Evolutionary conservation across 2,329 filamentous ascomycete species (phyloP).

Genomic region (Colletotrichum ledebouriae): DNA sequence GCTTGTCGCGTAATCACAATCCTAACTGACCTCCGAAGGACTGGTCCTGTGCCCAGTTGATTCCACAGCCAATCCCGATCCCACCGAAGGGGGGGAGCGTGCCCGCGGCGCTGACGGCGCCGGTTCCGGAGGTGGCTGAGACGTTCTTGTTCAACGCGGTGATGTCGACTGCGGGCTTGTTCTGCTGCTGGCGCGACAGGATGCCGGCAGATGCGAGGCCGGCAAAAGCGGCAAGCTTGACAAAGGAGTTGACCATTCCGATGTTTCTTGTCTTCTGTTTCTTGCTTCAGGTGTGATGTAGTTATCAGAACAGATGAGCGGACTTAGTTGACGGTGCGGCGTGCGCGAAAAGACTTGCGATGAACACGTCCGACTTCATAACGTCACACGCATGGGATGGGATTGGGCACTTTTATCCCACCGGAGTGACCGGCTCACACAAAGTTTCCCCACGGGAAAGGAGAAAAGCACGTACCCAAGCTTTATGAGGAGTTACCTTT

Average conservation of each 20-base stretch:
- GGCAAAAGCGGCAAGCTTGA: conserved; percentile 1
- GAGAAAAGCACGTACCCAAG: background rate
- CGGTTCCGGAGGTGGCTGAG: conserved; percentile 20
- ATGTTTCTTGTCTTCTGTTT: background rate
- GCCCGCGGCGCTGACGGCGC: conserved; percentile 34
- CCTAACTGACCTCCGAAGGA: conserved; percentile 30
- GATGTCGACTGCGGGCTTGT: conserved; percentile 20
- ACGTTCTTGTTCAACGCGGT: conserved; percentile 38
- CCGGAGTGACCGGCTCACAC: background rate
- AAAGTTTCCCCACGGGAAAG: background rate
- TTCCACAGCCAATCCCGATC: conserved; percentile 33
- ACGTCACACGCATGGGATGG: background rate
- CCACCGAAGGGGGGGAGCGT: conserved; percentile 28
- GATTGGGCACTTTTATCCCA: background rate
- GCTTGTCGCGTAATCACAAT: background rate
- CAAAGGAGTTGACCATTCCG: conserved; percentile 17
- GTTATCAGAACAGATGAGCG: too few species aligned
- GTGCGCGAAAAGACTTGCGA: conserved; percentile 8
- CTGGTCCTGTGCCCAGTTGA: conserved; percentile 32
- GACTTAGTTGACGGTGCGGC: too few species aligned
- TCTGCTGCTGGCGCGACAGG: background rate
- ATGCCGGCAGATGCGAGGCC: conserved; percentile 21
- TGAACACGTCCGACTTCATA: background rate
- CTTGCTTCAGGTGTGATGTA: too few species aligned
- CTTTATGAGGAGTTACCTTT: conserved; percentile 10